Percentiles rank a stretch among this genome's conserved stretches.
Conservation (phyloP, 768 basidiomycete genomes). For the Podaxis sp. region DNA sequence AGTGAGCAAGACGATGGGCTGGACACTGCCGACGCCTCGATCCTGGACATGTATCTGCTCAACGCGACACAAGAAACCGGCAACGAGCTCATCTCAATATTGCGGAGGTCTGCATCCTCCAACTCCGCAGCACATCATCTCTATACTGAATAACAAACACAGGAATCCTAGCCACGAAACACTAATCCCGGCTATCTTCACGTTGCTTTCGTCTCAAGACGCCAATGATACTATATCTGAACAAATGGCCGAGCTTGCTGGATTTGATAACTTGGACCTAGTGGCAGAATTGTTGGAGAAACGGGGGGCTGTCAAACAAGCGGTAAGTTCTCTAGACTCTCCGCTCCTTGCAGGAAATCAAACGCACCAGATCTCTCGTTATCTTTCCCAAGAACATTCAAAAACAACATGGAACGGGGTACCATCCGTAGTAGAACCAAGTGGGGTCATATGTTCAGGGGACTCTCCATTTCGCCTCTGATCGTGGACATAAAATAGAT, state of each 20-base stretch:
- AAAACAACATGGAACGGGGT: background rate
- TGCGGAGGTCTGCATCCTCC: background rate
- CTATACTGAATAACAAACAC: background rate
- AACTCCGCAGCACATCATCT: too few species aligned
- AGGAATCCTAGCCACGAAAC: constrained; percentile 12
- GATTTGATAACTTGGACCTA: constrained; percentile 80
- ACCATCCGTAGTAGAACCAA: background rate
- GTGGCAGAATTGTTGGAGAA: constrained; percentile 64
- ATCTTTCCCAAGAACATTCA: background rate
- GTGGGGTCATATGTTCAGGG: background rate
- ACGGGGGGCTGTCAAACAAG: constrained; percentile 41
- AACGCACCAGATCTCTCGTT: constrained; percentile 9
- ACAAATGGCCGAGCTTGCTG: constrained; percentile 75
- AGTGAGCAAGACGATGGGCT: background rate
- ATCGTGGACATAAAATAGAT: background rate
- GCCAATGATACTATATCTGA: constrained; percentile 70
- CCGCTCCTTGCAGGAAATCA: background rate
- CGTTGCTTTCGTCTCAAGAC: constrained; percentile 43
- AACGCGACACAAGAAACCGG: background rate
- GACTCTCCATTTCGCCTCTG: background rate
- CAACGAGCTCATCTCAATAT: background rate
- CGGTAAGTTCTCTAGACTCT: constrained; percentile 34
- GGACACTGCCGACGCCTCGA: background rate
- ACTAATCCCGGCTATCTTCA: constrained; percentile 25
- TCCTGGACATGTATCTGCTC: constrained; percentile 2